Percentiles rank a stretch among this genome's conserved stretches.
These are phyloP conservation scores for Amphicarpaea edgeworthii DNA, from an alignment of 306 rosid species.

Conservation along the genomic window DNA sequence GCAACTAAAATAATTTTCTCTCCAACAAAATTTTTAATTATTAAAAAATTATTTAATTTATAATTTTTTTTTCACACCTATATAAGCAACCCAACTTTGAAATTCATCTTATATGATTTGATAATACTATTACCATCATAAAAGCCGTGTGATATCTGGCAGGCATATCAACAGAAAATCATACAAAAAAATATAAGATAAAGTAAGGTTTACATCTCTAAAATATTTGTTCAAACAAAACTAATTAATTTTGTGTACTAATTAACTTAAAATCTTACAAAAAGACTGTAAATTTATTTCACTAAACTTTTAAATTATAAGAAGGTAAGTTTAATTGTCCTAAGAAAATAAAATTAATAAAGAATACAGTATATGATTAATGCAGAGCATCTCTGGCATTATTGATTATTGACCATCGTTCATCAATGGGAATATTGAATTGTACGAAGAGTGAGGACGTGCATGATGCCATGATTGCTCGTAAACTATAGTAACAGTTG, in stretches of 20 bases:
- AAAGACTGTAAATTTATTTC: neutral
- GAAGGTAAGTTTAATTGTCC: no score
- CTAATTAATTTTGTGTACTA: neutral
- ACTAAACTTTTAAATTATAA: neutral
- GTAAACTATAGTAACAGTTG: slow-evolving; percentile 1
- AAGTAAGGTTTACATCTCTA: neutral
- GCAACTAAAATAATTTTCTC: no score
- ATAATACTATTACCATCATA: no score
- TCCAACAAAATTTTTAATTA: no score
- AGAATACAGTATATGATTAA: no score
- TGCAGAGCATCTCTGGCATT: no score
- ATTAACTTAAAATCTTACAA: slow-evolving; percentile 2
- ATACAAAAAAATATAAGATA: neutral
- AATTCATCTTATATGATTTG: no score
- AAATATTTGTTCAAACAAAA: neutral
- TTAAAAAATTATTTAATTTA: no score
- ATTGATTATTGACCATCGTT: slow-evolving; percentile 4
- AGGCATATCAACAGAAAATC: neutral
- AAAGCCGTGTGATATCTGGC: neutral
- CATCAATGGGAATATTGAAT: slow-evolving; percentile 1
- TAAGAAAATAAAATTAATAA: no score
- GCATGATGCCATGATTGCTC: neutral
- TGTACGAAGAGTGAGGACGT: neutral
- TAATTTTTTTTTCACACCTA: no score
- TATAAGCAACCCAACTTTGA: no score